phyloP scores from a whole-genome alignment of 2,329 filamentous ascomycete genomes.

The Pseudohalonectria lignicola region DNA sequence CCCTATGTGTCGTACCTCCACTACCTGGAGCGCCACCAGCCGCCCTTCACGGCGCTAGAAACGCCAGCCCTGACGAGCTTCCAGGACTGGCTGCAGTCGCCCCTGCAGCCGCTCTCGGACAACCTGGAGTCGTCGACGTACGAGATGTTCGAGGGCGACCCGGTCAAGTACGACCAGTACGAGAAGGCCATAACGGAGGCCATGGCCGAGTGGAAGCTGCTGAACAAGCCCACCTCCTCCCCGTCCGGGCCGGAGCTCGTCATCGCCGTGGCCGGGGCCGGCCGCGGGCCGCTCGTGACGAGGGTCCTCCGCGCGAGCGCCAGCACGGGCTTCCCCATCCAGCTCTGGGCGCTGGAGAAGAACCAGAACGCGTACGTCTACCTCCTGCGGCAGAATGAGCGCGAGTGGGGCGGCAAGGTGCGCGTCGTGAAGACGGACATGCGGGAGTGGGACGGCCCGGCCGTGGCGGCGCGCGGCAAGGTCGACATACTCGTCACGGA shows the following conservation, averaged over 20 bases:
- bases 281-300: constrained; percentile 83
- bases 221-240: constrained; percentile 65
- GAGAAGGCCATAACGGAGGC: constrained; percentile 75
- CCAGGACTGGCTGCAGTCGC: constrained; percentile 95
- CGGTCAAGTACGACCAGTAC: constrained; percentile 96
- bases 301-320: constrained; percentile 73
- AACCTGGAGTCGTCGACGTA: constrained; percentile 97
- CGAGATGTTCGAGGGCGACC: constrained; percentile 96
- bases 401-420: constrained; percentile 69
- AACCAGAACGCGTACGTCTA: constrained; percentile 97
- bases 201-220: constrained; percentile 64
- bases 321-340: constrained; percentile 63
- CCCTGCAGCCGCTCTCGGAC: constrained; percentile 86
- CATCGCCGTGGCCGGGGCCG: constrained; percentile 86
- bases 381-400: constrained; percentile 74
- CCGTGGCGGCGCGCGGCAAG: constrained; percentile 41
- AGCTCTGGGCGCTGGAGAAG: constrained; percentile 92
- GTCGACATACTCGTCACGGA: constrained; percentile 94
- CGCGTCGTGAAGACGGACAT: constrained; percentile 94
- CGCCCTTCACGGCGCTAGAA: constrained; percentile 42
- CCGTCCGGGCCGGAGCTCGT: constrained; percentile 50
- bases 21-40: constrained; percentile 75
- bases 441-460: constrained; percentile 86
- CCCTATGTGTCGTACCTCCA: constrained; percentile 67
- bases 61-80: constrained; percentile 41